Conservation (phyloP, 208 protist genomes). For the Crithidia acanthocephali region DNA sequence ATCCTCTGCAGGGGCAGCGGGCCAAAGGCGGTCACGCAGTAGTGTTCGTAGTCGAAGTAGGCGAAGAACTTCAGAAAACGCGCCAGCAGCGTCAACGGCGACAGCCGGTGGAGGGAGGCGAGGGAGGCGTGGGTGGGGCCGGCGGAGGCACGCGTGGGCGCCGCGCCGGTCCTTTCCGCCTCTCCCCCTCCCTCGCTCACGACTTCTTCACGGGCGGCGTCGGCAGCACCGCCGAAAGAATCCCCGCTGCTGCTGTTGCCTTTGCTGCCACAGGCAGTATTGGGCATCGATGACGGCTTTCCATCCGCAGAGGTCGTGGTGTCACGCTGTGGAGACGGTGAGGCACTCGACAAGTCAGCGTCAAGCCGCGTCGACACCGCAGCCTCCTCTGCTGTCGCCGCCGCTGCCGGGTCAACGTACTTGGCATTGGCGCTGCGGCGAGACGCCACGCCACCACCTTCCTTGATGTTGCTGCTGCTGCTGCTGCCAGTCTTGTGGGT, state of each 20-base stretch:
- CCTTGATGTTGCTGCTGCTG: background rate
- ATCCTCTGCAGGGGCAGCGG: conserved; percentile 68
- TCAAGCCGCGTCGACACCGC: background rate
- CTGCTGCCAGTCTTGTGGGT: no score
- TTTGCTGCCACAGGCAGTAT: background rate
- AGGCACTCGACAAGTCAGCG: background rate
- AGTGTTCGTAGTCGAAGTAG: conserved; percentile 81
- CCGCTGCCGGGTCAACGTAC: background rate
- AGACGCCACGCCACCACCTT: background rate
- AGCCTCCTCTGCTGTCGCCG: background rate
- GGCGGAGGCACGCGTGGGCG: conserved; percentile 1
- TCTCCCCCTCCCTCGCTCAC: no score
- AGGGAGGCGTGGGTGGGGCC: background rate
- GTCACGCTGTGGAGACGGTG: background rate
- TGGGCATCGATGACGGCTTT: background rate
- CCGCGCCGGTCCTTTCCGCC: background rate
- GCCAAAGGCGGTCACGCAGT: conserved; percentile 84
- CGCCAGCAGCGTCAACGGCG: conserved; percentile 64
- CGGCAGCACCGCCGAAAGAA: no score
- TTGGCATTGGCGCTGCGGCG: background rate
- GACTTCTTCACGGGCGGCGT: no score
- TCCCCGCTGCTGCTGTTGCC: no score
- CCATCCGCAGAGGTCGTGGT: background rate
- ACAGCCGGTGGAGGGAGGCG: conserved; percentile 18
- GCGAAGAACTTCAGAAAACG: conserved; percentile 85